Percentiles rank a stretch among this genome's conserved stretches.
Conservation (phyloP, 2,329 filamentous ascomycete genomes). For the Ophiostoma sp. region DNA sequence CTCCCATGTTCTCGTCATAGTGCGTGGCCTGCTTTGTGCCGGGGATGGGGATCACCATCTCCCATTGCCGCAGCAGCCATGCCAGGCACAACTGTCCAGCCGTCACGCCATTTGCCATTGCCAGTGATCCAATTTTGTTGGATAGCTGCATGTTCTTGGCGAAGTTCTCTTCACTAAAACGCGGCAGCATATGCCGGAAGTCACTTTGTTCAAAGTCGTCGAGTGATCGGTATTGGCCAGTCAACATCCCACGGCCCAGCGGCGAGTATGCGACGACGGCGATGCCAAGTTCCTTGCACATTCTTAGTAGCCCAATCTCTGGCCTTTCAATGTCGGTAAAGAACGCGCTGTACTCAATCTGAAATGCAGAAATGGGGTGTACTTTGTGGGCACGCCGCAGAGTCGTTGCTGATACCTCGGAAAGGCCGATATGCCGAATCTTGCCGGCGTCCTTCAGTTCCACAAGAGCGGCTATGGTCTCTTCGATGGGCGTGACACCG, state of each 20-base stretch:
- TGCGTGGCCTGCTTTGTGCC: conserved; percentile 34
- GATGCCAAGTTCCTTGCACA: conserved; percentile 44
- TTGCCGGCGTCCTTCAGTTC: conserved; percentile 48
- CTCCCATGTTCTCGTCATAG: conserved; percentile 33
- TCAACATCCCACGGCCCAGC: conserved; percentile 42
- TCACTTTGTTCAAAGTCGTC: conserved; percentile 24
- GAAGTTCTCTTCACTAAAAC: conserved; percentile 44
- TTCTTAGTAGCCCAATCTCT: conserved; percentile 38
- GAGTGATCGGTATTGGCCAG: conserved; percentile 32
- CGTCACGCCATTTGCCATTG: conserved; percentile 37
- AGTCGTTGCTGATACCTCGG: conserved; percentile 45
- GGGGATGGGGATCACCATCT: conserved; percentile 39
- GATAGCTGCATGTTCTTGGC: conserved; percentile 41
- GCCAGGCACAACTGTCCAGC: conserved; percentile 50
- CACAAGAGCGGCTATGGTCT: conserved; percentile 45
- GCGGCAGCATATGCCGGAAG: conserved; percentile 33
- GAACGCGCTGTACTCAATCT: conserved; percentile 39
- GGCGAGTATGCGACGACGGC: conserved; percentile 40
- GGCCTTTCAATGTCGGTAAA: conserved; percentile 54
- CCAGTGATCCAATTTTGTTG: conserved; percentile 29
- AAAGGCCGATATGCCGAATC: conserved; percentile 53
- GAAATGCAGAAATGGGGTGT: conserved; percentile 46
- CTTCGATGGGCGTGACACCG: conserved; percentile 40
- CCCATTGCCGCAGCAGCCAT: conserved; percentile 49
- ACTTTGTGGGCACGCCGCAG: conserved; percentile 49